These are phyloP conservation scores for Teratosphaeria zuluensis DNA, from an alignment of 2,329 filamentous ascomycete genomes.

Conservation along the genomic window DNA sequence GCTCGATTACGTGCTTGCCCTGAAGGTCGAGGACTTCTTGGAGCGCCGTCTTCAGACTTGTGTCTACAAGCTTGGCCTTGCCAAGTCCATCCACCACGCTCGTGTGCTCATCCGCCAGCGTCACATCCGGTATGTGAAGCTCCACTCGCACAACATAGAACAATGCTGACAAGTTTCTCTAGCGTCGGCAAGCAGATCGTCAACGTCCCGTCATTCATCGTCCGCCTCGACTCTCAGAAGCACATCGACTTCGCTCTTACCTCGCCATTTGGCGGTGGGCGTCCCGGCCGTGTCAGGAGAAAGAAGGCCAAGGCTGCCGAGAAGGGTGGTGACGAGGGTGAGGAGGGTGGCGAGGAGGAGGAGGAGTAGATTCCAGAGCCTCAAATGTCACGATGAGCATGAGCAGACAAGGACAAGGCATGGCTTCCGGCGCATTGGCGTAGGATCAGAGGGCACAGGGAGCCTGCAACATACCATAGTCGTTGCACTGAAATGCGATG, in stretches of 20 bases:
- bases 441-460: background rate
- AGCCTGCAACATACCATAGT: background rate
- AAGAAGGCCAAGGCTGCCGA: slow-evolving; percentile 99
- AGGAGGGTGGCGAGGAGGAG: slow-evolving; percentile 71
- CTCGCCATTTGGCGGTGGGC: slow-evolving; percentile 95
- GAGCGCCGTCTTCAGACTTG: slow-evolving; percentile 99
- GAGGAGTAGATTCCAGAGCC: slow-evolving; percentile 19
- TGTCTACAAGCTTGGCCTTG: slow-evolving; percentile 99
- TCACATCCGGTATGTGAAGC: slow-evolving; percentile 65
- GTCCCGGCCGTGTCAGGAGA: slow-evolving; percentile 93
- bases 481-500: background rate
- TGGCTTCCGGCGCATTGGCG: background rate
- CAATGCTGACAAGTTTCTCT: slow-evolving; percentile 14
- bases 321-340: slow-evolving; percentile 68
- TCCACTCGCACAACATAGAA: background rate
- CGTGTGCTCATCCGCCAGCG: slow-evolving; percentile 99
- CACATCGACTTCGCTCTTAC: slow-evolving; percentile 99
- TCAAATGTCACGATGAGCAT: background rate
- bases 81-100: slow-evolving; percentile 99
- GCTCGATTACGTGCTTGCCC: slow-evolving; percentile 99
- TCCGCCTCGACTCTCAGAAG: slow-evolving; percentile 99
- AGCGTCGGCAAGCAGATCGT: slow-evolving; percentile 99
- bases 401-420: background rate
- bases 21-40: slow-evolving; percentile 99
- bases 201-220: slow-evolving; percentile 98